Base-by-base conservation (phyloP, 108 stramenopile genomes). In the Nitzschia palea region DNA sequence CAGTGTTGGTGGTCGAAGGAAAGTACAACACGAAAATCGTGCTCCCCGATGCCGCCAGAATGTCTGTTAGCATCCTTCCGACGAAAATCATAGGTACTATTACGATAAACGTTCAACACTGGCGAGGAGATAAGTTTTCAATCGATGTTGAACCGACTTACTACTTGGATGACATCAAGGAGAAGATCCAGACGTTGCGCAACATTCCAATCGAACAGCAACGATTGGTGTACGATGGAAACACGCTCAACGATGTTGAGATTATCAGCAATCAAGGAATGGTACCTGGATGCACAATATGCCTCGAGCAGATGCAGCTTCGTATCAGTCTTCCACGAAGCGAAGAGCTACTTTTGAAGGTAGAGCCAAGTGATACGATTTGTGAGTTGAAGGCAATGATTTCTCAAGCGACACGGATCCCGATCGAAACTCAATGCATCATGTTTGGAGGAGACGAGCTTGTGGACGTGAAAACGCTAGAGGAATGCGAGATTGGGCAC, bases 361-460 rank as follows among this genome's bases (percentile, higher is more conserved):
- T 74, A 0, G 65, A 66, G 55, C 12, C 44, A 3, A 59, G 67
- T 20, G 45, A 63, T 31, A 66, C 31, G 34, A 53, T 74, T 53
- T 10, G 23, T 15, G 26, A 15, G 1, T 31, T 74, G 22, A 74
- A 52, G 37, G 53, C 40, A 23, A 54, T 20, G 12, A 31, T 74
- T 42, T 35, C 30, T 12, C 65, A 61, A 27, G 44, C 36, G 29
- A 42, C 65, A 1, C 36, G 44, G 0, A 25, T 67, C 17, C 28
- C 65, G 26, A 44, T 65, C 27, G 58, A 59, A 23, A 12, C 20
- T 2, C 56, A 58, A 30, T 67, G 73, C 44, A 74, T 74, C 17
- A 44, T 74, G 59, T 74, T 59, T 54, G 73, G 65, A 43, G 58
- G 63, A 22, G 58, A 61, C 6, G 65, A 74, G 35, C 48, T 74